phyloP scores from a whole-genome alignment of 176 grass and related monocot species.

The Rhynchospora breviuscula region DNA sequence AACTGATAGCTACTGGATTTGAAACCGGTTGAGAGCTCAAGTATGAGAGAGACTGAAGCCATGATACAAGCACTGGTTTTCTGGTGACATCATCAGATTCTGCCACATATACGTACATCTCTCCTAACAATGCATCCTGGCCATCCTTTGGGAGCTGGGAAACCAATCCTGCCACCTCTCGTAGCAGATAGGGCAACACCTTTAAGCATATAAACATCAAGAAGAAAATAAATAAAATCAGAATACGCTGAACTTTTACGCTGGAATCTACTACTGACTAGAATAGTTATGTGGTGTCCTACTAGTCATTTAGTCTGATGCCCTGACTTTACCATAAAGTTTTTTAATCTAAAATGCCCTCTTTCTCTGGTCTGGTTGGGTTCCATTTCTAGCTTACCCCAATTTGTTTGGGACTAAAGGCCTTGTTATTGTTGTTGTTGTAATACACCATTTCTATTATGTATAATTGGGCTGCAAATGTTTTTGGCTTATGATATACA shows the following conservation, averaged over 20 bases:
- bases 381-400: too few species aligned
- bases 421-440: too few species aligned
- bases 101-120: slow-evolving; percentile 66
- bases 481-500: not conserved
- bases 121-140: slow-evolving; percentile 68
- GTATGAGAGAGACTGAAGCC: slow-evolving; percentile 88
- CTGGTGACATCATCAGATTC: slow-evolving; percentile 83
- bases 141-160: slow-evolving; percentile 62
- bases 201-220: slow-evolving; percentile 9
- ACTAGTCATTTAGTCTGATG: not conserved
- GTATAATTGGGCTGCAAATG: not conserved
- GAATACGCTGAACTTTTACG: not conserved
- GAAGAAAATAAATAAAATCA: not conserved
- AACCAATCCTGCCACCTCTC: slow-evolving; percentile 68
- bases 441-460: not conserved
- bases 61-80: slow-evolving; percentile 77
- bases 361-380: too few species aligned
- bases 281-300: not conserved
- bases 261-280: not conserved
- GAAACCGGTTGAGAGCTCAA: slow-evolving; percentile 44
- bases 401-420: too few species aligned
- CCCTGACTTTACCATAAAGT: not conserved
- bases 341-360: too few species aligned
- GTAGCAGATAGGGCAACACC: slow-evolving; percentile 78
- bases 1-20: slow-evolving; percentile 5